These are phyloP conservation scores for Lachnellula cervina DNA, from an alignment of 2,329 filamentous ascomycete genomes.

Conservation along the genomic window DNA sequence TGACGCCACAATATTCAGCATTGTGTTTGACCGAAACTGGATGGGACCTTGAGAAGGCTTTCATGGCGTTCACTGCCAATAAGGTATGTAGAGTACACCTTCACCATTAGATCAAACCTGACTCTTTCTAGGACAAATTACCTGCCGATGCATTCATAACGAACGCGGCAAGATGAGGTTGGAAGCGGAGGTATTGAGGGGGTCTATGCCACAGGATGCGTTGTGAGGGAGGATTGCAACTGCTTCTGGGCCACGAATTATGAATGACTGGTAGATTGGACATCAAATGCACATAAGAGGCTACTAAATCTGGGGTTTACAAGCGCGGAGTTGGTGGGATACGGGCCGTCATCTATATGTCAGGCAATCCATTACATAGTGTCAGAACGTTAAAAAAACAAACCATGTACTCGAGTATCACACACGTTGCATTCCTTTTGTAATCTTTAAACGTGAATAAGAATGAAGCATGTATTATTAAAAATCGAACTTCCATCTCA, in stretches of 20 bases:
- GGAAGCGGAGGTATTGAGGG: neutral
- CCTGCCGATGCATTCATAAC: constrained; percentile 45
- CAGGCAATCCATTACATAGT: constrained; percentile 2
- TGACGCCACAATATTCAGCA: constrained; percentile 73
- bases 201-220: neutral
- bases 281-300: neutral
- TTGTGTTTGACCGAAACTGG: constrained; percentile 74
- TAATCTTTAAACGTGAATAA: neutral
- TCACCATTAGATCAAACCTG: constrained; percentile 4
- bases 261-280: neutral
- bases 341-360: neutral
- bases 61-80: constrained; percentile 69
- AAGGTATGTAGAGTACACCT: constrained; percentile 49
- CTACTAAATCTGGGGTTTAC: neutral
- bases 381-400: constrained; percentile 1
- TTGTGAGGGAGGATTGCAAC: neutral
- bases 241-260: neutral
- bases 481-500: neutral
- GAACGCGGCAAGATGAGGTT: constrained; percentile 1
- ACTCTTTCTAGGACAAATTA: constrained; percentile 37
- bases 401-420: neutral
- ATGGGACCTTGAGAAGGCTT: constrained; percentile 75
- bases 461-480: too few relatives aligned
- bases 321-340: constrained; percentile 2
- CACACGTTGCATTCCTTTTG: neutral